These are phyloP conservation scores for Ophiostoma australiae DNA, from an alignment of 2,329 filamentous ascomycete species.

Conservation along the genomic window DNA sequence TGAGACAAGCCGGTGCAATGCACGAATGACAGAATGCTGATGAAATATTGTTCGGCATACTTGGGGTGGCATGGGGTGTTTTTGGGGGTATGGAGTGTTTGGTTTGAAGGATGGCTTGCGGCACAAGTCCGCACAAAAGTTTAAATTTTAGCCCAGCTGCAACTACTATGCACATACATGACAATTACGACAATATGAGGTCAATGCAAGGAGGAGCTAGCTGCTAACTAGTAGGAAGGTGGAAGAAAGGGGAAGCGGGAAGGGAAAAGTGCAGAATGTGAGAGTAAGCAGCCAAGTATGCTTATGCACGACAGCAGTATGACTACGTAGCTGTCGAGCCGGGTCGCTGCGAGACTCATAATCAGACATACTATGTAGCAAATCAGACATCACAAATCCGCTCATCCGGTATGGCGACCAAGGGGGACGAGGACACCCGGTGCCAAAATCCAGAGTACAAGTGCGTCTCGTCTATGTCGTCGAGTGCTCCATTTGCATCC, in stretches of 20 bases:
- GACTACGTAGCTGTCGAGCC: background rate
- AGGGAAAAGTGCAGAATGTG: background rate
- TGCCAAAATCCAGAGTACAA: background rate
- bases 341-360: background rate
- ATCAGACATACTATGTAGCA: background rate
- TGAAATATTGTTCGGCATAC: background rate
- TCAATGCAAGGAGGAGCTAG: background rate
- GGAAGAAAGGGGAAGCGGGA: background rate
- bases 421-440: background rate
- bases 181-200: constrained; percentile 1
- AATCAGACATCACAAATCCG: background rate
- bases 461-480: background rate
- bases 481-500: background rate
- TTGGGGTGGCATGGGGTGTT: background rate
- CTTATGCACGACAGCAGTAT: background rate
- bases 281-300: background rate
- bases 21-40: constrained; percentile 7
- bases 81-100: background rate
- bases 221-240: background rate
- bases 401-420: background rate
- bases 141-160: background rate
- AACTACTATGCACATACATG: background rate
- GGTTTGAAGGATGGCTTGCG: background rate
- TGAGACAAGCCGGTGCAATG: background rate
- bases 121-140: constrained; percentile 4